Base-by-base conservation (phyloP, 176 grass and related monocot species). In the Pontederia crassipes region DNA sequence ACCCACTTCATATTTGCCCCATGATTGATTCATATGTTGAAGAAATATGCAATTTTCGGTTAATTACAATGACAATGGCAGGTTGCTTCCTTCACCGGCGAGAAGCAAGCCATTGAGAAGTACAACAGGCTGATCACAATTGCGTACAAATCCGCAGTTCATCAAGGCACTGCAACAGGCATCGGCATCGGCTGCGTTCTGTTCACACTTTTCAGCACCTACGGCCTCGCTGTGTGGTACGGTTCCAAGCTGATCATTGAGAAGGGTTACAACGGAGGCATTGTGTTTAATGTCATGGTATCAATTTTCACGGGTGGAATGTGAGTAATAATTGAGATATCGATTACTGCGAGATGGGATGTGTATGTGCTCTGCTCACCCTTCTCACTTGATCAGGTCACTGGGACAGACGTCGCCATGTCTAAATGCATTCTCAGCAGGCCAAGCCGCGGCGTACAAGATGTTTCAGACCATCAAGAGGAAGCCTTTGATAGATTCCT, bases 71-170 rank as follows among this genome's bases (percentile, higher is more conserved):
- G 55, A 58, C 4, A 58, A 58, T 64, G 8, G 0, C 65, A 92
- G 83, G 88, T 92, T 32, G 77, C 78, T 68, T 83, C 88, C 78
- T 92, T 92, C 64, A 92, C 74, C n/a, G 80, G 83, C 28, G 83
- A 92, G 67, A 83, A 56, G 66, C 75, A 69, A 65, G 88, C 83
- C 59, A 83, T 77, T 52, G 67, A 69, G 28, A 81, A 74, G 75
- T 92, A 92, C 62, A 69, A 83, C 9, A 66, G 65, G 51, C 65
- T 86, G 5, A 58, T 92, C 35, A 81, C 83, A 57, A 75, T 54
- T 55, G 78, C 88, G 48, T 77, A 74, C 58, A 78, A 67, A 57
- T 65, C 78, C 54, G 40, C 77, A 52, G 67, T 86, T 66, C 74
- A 86, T 9, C 59, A 92, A 71, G 80, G 83, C 13, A 57, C 46